Evolutionary conservation across 2,329 filamentous ascomycete genomes (phyloP).

Genomic region (Thielaviopsis euricoi): DNA sequence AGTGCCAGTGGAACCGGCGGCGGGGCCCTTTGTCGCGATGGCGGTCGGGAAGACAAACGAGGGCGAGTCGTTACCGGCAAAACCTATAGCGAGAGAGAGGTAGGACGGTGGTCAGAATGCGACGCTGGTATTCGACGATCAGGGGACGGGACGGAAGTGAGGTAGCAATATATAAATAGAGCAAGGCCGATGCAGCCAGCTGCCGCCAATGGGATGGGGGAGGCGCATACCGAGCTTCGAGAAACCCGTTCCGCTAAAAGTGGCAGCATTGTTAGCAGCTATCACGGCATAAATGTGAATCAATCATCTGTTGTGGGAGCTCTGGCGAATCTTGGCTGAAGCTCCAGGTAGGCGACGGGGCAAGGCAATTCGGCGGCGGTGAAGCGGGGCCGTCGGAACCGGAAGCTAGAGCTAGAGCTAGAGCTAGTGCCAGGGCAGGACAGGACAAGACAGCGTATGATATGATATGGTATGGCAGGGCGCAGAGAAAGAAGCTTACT

Average conservation of each 20-base stretch:
- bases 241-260: constrained; percentile 85
- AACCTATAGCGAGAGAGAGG: constrained; percentile 40
- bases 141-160: background rate
- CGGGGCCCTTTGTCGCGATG: constrained; percentile 80
- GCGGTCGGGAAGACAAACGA: constrained; percentile 99
- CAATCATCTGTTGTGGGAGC: background rate
- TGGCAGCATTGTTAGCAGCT: constrained; percentile 18
- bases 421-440: too few relatives aligned
- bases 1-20: constrained; percentile 53
- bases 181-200: background rate
- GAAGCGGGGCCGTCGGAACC: constrained; percentile 7
- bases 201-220: background rate
- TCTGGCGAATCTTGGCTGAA: background rate
- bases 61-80: constrained; percentile 96
- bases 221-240: constrained; percentile 76
- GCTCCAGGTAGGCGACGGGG: background rate
- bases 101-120: constrained; percentile 8
- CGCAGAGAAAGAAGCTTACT: constrained; percentile 48
- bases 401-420: background rate
- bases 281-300: constrained; percentile 16
- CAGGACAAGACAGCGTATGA: too few relatives aligned
- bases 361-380: background rate
- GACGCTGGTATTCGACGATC: background rate
- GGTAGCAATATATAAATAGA: constrained; percentile 9
- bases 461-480: too few relatives aligned